Conservation (phyloP, 2,329 filamentous ascomycete genomes). For the Blastomyces percursus region DNA sequence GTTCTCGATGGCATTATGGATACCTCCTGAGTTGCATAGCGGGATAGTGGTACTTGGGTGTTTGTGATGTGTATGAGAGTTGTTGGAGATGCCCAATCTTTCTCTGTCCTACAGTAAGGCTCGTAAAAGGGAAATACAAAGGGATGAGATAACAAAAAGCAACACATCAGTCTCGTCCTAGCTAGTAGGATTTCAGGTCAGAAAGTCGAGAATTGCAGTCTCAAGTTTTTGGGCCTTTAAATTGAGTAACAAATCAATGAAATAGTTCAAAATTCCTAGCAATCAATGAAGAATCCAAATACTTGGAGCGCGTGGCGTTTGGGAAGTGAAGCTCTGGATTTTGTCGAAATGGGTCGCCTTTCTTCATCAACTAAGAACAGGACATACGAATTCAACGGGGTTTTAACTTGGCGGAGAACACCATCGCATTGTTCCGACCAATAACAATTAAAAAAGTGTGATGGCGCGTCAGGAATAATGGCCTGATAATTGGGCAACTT, state of each 20-base stretch:
- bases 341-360: too few relatives aligned
- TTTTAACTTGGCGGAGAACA: background rate
- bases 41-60: background rate
- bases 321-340: too few relatives aligned
- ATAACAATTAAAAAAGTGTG: background rate
- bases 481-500: background rate
- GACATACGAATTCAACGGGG: background rate
- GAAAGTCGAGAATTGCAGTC: background rate
- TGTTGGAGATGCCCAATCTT: background rate
- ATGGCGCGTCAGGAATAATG: too few relatives aligned
- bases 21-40: background rate
- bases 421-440: background rate
- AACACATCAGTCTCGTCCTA: background rate
- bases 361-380: too few relatives aligned
- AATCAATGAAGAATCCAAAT: too few relatives aligned
- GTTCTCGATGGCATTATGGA: background rate
- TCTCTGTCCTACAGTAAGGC: too few relatives aligned
- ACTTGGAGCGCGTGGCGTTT: too few relatives aligned
- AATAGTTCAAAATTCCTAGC: background rate
- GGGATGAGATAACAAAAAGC: background rate
- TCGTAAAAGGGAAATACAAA: background rate
- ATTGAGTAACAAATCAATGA: background rate
- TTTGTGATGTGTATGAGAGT: background rate
- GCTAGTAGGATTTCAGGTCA: background rate
- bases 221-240: background rate